phyloP scores from a whole-genome alignment of 2,329 filamentous ascomycete species.

The Trichoderma asperellum region DNA sequence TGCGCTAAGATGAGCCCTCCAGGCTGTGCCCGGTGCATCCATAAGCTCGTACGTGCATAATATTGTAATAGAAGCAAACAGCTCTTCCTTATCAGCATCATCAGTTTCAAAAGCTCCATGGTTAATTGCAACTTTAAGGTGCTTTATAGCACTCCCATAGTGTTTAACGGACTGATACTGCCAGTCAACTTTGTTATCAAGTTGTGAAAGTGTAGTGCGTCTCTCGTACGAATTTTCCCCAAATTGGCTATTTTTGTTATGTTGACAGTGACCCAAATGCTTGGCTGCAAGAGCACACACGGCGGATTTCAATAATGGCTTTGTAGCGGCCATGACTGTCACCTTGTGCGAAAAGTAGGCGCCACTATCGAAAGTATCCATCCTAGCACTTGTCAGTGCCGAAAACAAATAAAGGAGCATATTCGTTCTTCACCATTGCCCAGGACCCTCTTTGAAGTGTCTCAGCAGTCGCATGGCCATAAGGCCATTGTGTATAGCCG shows the following conservation, averaged over 20 bases:
- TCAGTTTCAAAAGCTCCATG: conserved; percentile 15
- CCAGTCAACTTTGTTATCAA: conserved; percentile 8
- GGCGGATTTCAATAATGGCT: conserved; percentile 15
- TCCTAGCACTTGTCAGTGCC: not conserved
- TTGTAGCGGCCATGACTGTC: conserved; percentile 19
- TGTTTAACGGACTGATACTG: conserved; percentile 19
- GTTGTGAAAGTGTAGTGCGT: not conserved
- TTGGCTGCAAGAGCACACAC: conserved; percentile 19
- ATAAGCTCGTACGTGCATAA: conserved; percentile 18
- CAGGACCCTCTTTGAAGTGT: conserved; percentile 19
- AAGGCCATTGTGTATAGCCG: not conserved
- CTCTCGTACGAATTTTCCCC: not conserved
- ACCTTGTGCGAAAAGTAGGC: conserved; percentile 22
- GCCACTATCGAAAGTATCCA: conserved; percentile 22
- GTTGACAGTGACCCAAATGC: conserved; percentile 6
- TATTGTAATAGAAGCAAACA: conserved; percentile 18
- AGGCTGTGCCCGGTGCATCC: conserved; percentile 19
- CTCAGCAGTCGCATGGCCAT: conserved; percentile 10
- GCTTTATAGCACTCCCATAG: conserved; percentile 12
- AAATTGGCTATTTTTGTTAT: not conserved
- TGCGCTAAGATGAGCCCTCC: conserved; percentile 24
- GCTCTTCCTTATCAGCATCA: conserved; percentile 12
- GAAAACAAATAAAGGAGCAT: not conserved
- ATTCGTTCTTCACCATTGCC: conserved; percentile 1
- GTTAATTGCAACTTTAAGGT: conserved; percentile 14